phyloP scores from a whole-genome alignment of 768 basidiomycete genomes.

The Termitomyces heimii region DNA sequence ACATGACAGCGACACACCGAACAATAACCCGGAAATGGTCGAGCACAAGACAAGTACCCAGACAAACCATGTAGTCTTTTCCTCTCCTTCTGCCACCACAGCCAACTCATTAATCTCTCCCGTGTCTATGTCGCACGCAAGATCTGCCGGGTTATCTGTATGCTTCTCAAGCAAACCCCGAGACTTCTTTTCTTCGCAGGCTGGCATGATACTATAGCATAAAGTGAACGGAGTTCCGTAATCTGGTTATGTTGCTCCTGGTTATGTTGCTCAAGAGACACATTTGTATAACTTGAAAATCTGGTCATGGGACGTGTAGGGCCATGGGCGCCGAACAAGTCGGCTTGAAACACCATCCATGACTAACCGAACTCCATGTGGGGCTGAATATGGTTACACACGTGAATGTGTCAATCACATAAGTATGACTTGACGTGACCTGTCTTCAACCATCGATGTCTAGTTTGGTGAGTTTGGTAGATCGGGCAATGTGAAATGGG shows the following conservation, averaged over 20 bases:
- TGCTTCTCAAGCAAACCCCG: conserved; percentile 3
- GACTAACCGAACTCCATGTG: neutral
- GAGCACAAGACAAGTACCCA: conserved; percentile 73
- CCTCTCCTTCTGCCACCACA: conserved; percentile 60
- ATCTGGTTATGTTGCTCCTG: neutral
- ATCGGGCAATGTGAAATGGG: no score
- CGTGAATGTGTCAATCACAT: no score
- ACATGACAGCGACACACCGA: conserved; percentile 40
- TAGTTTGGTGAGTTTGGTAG: no score
- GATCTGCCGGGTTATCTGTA: conserved; percentile 10
- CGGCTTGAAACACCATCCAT: neutral
- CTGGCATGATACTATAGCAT: neutral
- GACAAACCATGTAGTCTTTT: conserved; percentile 64
- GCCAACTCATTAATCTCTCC: conserved; percentile 57
- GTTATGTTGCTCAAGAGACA: no score
- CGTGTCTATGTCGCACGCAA: conserved; percentile 23
- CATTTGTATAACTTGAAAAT: neutral
- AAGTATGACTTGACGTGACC: no score
- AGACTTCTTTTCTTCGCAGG: neutral
- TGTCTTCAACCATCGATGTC: no score
- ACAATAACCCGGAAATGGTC: conserved; percentile 72
- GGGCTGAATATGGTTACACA: neutral
- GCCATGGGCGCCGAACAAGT: neutral
- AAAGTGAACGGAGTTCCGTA: neutral
- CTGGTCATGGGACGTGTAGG: neutral